A percentile compares a stretch with the other conserved stretches of the same genome.
These are phyloP conservation scores for Mycosphaerelloides madeirae DNA, from an alignment of 2,329 filamentous ascomycete genomes.

Conservation along the genomic window DNA sequence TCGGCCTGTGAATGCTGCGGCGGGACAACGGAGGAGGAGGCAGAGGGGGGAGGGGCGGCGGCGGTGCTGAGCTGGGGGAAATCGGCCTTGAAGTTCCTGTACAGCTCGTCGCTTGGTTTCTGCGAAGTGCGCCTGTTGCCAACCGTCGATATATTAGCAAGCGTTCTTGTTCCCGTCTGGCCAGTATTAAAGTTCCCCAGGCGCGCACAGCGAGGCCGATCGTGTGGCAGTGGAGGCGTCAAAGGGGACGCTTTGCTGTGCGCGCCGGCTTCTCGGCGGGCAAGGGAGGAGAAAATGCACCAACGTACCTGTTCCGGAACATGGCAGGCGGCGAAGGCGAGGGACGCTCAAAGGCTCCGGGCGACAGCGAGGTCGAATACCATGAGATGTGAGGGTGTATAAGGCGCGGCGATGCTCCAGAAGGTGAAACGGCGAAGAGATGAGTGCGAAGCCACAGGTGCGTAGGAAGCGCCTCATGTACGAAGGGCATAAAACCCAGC, in stretches of 20 bases:
- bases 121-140: constrained; percentile 55
- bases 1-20: constrained; percentile 35
- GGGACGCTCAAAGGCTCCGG: constrained; percentile 7
- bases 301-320: constrained; percentile 48
- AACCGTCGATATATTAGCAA: constrained; percentile 11
- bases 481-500: neutral
- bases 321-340: constrained; percentile 28
- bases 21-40: constrained; percentile 35
- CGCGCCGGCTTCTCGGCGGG: too few relatives aligned
- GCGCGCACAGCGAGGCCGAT: constrained; percentile 20
- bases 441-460: constrained; percentile 21
- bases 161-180: constrained; percentile 4
- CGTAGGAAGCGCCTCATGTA: constrained; percentile 10
- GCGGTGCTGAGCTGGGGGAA: constrained; percentile 64
- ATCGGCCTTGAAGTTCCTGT: constrained; percentile 75
- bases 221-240: constrained; percentile 18
- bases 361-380: constrained; percentile 7
- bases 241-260: neutral
- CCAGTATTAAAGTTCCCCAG: constrained; percentile 18
- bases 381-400: constrained; percentile 6
- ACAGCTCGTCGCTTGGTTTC: constrained; percentile 80
- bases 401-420: constrained; percentile 12
- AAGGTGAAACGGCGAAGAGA: constrained; percentile 19
- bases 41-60: constrained; percentile 20
- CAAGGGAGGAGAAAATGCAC: too few relatives aligned